Percentiles rank a stretch among this genome's conserved stretches.
phyloP scores from a whole-genome alignment of 768 basidiomycete genomes.

The Albatrellus ellisii region DNA sequence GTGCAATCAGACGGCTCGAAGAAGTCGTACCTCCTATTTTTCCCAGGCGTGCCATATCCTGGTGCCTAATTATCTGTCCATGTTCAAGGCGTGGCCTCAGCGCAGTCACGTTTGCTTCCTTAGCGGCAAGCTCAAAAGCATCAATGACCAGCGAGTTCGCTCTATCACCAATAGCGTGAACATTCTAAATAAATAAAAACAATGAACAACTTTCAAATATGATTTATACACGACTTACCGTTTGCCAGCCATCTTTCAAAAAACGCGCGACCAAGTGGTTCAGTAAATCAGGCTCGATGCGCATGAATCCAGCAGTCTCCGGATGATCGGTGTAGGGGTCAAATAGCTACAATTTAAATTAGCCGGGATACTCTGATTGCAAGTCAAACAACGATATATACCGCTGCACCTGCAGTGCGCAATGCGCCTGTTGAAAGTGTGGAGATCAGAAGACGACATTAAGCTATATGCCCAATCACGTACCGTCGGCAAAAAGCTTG shows the following conservation, averaged over 20 bases:
- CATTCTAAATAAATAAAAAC: conserved; percentile 38
- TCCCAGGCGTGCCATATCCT: conserved; percentile 66
- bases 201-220: not conserved
- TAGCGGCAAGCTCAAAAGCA: conserved; percentile 61
- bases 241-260: conserved; percentile 79
- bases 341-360: conserved; percentile 38
- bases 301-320: conserved; percentile 64
- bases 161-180: conserved; percentile 79
- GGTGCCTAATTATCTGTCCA: conserved; percentile 72
- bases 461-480: conserved; percentile 2
- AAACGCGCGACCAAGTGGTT: conserved; percentile 53
- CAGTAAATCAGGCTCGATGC: conserved; percentile 48
- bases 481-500: conserved; percentile 70
- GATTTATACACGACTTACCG: conserved; percentile 35
- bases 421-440: conserved; percentile 48
- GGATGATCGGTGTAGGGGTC: conserved; percentile 79
- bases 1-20: not conserved
- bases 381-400: conserved; percentile 20
- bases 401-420: conserved; percentile 83
- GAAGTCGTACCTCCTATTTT: conserved; percentile 55
- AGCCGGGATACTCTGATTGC: not conserved
- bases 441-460: not conserved
- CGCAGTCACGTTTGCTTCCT: conserved; percentile 46
- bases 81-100: conserved; percentile 79
- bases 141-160: conserved; percentile 79